Evolutionary conservation across 1,139 yeast species (phyloP).

Genomic region (Entelexis sorbosivorans): DNA sequence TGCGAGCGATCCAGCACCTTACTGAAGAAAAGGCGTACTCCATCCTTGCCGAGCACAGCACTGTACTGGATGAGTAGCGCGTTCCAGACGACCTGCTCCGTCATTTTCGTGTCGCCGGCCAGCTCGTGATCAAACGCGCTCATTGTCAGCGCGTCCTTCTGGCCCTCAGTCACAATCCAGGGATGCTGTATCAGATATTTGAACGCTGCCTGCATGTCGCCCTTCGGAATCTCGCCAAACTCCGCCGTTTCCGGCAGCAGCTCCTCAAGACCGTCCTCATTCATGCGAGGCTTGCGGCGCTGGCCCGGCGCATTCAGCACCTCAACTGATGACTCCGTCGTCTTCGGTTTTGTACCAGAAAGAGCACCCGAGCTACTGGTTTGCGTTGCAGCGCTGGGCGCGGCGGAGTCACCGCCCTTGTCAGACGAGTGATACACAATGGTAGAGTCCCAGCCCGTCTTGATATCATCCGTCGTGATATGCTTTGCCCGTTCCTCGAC

Average conservation of each 20-base stretch:
- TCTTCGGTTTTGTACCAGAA: neutral
- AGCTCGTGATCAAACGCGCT: conserved; percentile 79
- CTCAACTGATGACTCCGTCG: conserved; percentile 8
- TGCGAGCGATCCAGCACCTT: conserved; percentile 51
- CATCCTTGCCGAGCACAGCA: conserved; percentile 44
- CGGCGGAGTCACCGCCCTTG: conserved; percentile 19
- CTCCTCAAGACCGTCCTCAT: conserved; percentile 36
- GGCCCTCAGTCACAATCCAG: conserved; percentile 63
- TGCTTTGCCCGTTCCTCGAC: conserved; percentile 60
- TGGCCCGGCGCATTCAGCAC: conserved; percentile 17
- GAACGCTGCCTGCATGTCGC: conserved; percentile 42
- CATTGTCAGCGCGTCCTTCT: conserved; percentile 88
- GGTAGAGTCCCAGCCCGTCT: conserved; percentile 87
- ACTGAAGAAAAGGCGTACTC: conserved; percentile 58
- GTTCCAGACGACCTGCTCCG: conserved; percentile 59
- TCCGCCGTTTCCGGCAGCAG: conserved; percentile 52
- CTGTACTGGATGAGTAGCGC: conserved; percentile 72
- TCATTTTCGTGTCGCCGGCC: conserved; percentile 45
- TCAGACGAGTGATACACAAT: conserved; percentile 45
- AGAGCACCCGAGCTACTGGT: neutral
- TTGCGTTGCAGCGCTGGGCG: neutral
- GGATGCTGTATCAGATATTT: conserved; percentile 49
- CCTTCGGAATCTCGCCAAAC: conserved; percentile 48
- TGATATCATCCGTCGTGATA: conserved; percentile 83
- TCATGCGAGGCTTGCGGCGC: conserved; percentile 16